Evolutionary conservation across 1,139 yeast genomes (phyloP).

Genomic region (Pichia sp.): DNA sequence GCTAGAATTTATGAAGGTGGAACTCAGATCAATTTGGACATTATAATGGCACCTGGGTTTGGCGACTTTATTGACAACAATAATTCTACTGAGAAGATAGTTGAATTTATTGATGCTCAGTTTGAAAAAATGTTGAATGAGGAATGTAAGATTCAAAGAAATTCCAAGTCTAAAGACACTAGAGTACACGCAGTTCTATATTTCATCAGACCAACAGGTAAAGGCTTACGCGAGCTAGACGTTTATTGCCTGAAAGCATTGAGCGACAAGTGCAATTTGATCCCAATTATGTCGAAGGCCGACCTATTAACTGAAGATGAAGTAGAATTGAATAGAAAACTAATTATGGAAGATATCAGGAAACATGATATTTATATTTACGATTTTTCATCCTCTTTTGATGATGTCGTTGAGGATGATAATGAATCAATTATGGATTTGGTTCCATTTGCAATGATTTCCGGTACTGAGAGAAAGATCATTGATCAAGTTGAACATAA

Average conservation of each 20-base stretch:
- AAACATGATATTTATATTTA: conserved; percentile 74
- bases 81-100: conserved; percentile 15
- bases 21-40: conserved; percentile 35
- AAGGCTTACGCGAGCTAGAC: conserved; percentile 75
- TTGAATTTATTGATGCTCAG: conserved; percentile 33
- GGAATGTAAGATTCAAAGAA: conserved; percentile 39
- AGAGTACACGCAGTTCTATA: conserved; percentile 90
- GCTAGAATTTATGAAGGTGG: conserved; percentile 32
- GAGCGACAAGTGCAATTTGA: conserved; percentile 82
- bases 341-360: conserved; percentile 66
- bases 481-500: conserved; percentile 52
- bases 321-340: conserved; percentile 57
- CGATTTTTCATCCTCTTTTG: conserved; percentile 47
- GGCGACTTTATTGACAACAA: conserved; percentile 35
- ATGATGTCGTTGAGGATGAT: conserved; percentile 33
- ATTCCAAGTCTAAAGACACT: conserved; percentile 47
- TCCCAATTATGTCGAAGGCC: conserved; percentile 90
- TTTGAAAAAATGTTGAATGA: conserved; percentile 36
- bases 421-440: conserved; percentile 26
- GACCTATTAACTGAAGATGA: conserved; percentile 84
- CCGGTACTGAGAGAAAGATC: conserved; percentile 68
- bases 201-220: conserved; percentile 83
- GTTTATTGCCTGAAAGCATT: conserved; percentile 73
- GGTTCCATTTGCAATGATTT: conserved; percentile 91
- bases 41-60: conserved; percentile 39